Evolutionary conservation across 805 yeast genomes (phyloP).

Genomic region (Teunomyces tritomae): DNA sequence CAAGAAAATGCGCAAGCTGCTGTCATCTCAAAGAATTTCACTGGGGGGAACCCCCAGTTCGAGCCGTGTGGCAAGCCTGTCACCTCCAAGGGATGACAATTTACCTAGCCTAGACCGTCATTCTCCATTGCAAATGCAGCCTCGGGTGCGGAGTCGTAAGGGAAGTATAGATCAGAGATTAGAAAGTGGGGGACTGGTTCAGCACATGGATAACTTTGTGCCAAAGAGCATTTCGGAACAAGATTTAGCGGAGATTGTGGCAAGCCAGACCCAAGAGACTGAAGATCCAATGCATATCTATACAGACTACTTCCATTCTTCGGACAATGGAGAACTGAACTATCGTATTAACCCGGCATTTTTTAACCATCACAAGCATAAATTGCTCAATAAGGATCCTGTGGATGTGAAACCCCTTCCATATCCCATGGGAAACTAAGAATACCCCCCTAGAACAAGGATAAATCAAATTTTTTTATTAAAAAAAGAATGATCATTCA

Average conservation of each 20-base stretch:
- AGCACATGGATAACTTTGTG: background rate
- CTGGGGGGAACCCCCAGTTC: background rate
- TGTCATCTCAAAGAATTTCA: background rate
- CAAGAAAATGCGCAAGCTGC: background rate
- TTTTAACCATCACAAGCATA: conserved; percentile 9
- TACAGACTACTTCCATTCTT: background rate
- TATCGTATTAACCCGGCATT: conserved; percentile 7
- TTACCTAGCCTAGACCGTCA: background rate
- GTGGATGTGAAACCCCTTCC: conserved; percentile 7
- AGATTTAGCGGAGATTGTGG: background rate
- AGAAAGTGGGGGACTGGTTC: background rate
- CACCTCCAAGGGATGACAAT: background rate
- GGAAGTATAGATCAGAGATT: background rate
- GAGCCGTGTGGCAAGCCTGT: background rate
- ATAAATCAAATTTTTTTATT: too few species aligned
- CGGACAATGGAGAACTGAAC: background rate
- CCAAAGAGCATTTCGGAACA: background rate
- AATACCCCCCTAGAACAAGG: background rate
- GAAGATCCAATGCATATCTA: background rate
- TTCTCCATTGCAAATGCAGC: background rate
- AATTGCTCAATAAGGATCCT: conserved; percentile 6
- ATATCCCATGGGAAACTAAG: background rate
- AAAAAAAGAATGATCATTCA: background rate
- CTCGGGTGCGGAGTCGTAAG: background rate
- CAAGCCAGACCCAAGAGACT: background rate